A percentile compares a stretch with the other conserved stretches of the same genome.
Evolutionary conservation across 805 yeast species (phyloP).

Genomic region (Lachancea sp.): DNA sequence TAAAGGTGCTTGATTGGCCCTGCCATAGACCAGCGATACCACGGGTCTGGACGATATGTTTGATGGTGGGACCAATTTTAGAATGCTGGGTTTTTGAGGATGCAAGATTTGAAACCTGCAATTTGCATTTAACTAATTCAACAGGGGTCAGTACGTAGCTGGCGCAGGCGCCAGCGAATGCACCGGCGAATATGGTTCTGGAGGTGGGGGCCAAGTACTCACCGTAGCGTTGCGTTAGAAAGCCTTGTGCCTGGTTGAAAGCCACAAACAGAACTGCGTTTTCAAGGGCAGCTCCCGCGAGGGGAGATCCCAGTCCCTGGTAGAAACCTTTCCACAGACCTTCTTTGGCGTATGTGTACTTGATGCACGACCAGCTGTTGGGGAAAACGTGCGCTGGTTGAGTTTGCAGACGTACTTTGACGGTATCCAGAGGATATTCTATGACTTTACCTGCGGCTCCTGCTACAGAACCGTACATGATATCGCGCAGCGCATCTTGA

Average conservation of each 20-base stretch:
- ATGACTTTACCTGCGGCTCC: conserved; percentile 81
- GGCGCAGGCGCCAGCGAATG: conserved; percentile 73
- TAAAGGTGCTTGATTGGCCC: conserved; percentile 75
- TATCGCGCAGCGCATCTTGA: conserved; percentile 30
- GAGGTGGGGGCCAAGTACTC: conserved; percentile 33
- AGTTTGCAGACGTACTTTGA: conserved; percentile 79
- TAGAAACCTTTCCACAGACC: conserved; percentile 71
- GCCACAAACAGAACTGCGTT: conserved; percentile 72
- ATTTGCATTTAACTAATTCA: conserved; percentile 81
- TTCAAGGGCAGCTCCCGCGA: conserved; percentile 86
- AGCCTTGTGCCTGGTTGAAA: conserved; percentile 44
- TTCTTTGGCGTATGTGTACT: conserved; percentile 54
- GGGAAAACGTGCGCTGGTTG: conserved; percentile 54
- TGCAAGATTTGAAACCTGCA: conserved; percentile 55
- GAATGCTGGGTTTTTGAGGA: conserved; percentile 29
- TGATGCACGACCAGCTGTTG: conserved; percentile 62
- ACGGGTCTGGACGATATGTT: conserved; percentile 37
- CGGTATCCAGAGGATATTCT: conserved; percentile 90
- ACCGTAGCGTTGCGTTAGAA: conserved; percentile 23
- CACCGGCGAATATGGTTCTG: conserved; percentile 62
- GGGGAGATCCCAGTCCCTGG: conserved; percentile 71
- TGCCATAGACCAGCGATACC: conserved; percentile 79
- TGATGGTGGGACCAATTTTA: conserved; percentile 35
- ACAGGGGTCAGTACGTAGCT: conserved; percentile 84
- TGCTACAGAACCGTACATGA: conserved; percentile 41